A percentile compares a stretch with the other conserved stretches of the same genome.
Conservation (phyloP, 2,329 filamentous ascomycete species). For the Lanzia echinophila region DNA sequence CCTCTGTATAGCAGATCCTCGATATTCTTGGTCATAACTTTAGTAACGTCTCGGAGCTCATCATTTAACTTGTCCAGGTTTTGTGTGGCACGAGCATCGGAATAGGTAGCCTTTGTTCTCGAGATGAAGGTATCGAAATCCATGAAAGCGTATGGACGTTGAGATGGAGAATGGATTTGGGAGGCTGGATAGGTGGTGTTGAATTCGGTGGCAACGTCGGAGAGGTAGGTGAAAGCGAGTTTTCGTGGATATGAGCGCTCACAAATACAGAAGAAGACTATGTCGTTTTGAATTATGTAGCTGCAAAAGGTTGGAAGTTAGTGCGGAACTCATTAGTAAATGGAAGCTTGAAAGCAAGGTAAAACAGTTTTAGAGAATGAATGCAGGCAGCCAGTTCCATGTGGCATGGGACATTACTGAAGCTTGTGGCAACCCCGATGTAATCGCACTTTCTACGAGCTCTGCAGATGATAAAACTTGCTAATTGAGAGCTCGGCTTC, state of each 20-base stretch:
- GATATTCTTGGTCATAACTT: conserved; percentile 99
- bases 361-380: neutral
- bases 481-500: too few species aligned
- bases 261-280: conserved; percentile 91
- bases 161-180: conserved; percentile 65
- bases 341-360: neutral
- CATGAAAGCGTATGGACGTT: conserved; percentile 93
- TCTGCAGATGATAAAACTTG: too few species aligned
- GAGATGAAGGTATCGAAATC: conserved; percentile 97
- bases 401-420: too few species aligned
- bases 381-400: too few species aligned
- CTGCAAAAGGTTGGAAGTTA: conserved; percentile 35
- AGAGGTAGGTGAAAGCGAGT: conserved; percentile 95
- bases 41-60: conserved; percentile 93
- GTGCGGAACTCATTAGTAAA: neutral
- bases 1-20: conserved; percentile 94
- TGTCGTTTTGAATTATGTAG: conserved; percentile 75
- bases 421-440: too few species aligned
- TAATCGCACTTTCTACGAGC: too few species aligned
- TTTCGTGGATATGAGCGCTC: conserved; percentile 94
- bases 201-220: conserved; percentile 88
- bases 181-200: conserved; percentile 69
- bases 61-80: conserved; percentile 95
- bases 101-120: conserved; percentile 88
- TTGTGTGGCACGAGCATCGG: conserved; percentile 81